Base-by-base conservation (phyloP, 306 rosid species). In the Datisca glomerata region DNA sequence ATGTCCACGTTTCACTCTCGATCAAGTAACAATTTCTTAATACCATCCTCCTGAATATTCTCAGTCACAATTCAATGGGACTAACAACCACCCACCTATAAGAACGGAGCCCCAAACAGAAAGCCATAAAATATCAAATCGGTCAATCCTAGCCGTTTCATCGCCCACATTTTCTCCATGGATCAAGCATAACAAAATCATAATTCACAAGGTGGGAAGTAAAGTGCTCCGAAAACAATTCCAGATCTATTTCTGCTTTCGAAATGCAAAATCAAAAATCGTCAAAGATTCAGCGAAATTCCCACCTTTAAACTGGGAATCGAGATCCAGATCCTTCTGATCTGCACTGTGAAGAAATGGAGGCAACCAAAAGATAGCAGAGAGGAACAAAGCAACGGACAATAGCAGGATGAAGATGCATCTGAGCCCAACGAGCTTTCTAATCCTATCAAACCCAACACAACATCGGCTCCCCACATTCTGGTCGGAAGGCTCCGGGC, bases 351-450 rank as follows among this genome's bases (percentile, higher is more conserved):
- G 75, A 43, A 68, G 67, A 57, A 85, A 81, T 2, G 93, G 93
- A 31, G 82, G 93, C 45, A 86, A 51, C 96, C 93, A 81, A 48
- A 86, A 78, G 25, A 75, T 21, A 41, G 93, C 96, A 36, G 96
- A 81, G 56, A 86, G 83, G 47, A 86, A 72, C 20, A 78, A 37
- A 13, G 93, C 91, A 20, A 52, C 49, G 17, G 96, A 78, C 5
- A 78, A 47, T 7, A 86, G 45, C 25, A 86, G 43, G 28, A 86
- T 61, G 54, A 78, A 55, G 60, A 81, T 24, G 78, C 96, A 86
- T 78, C 75, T 72, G 51, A 65, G 27, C 18, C 85, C 76, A 40
- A 78, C 36, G 45, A 74, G 60, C 9, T 56, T 72, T 38, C 65
- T 79, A 72, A 75, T 45, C 64, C 60, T 40, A 21, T 34, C 61